A percentile compares a stretch with the other conserved stretches of the same genome.
Conservation (phyloP, 345 rosid genomes). For the Arabidopsis suecica region DNA sequence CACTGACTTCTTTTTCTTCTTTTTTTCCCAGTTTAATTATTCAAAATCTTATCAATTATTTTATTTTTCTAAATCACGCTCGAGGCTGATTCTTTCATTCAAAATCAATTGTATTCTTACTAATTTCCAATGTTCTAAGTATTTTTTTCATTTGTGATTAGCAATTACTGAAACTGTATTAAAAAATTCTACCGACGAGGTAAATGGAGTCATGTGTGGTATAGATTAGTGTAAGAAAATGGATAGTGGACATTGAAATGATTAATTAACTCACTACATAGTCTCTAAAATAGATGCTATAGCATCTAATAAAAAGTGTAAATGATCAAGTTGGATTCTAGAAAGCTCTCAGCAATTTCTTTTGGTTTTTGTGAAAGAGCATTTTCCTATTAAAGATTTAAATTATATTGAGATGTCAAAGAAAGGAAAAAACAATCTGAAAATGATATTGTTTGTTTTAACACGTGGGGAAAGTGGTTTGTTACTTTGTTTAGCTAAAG, state of each 20-base stretch:
- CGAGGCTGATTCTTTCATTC: too few species aligned
- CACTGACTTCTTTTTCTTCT: not conserved
- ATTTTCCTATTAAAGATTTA: not conserved
- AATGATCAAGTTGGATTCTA: constrained; percentile 9
- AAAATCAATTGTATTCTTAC: too few species aligned
- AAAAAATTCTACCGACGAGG: not conserved
- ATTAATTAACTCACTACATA: not conserved
- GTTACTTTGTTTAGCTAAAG: constrained; percentile 20
- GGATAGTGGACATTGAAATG: not conserved
- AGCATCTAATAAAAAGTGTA: not conserved
- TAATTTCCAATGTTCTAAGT: too few species aligned
- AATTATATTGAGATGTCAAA: not conserved
- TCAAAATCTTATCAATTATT: not conserved
- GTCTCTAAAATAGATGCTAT: not conserved
- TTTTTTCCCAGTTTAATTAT: not conserved
- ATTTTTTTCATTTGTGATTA: not conserved
- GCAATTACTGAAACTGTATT: not conserved
- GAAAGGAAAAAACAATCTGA: not conserved
- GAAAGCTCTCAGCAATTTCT: not conserved
- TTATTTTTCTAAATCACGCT: not conserved
- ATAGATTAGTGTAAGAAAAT: not conserved
- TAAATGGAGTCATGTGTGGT: constrained; percentile 1
- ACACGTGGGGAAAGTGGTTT: constrained; percentile 32
- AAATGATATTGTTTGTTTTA: not conserved
- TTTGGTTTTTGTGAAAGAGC: not conserved